These are phyloP conservation scores for Kodamaea hsintzibuensis DNA, from an alignment of 805 yeast genomes.

Conservation along the genomic window DNA sequence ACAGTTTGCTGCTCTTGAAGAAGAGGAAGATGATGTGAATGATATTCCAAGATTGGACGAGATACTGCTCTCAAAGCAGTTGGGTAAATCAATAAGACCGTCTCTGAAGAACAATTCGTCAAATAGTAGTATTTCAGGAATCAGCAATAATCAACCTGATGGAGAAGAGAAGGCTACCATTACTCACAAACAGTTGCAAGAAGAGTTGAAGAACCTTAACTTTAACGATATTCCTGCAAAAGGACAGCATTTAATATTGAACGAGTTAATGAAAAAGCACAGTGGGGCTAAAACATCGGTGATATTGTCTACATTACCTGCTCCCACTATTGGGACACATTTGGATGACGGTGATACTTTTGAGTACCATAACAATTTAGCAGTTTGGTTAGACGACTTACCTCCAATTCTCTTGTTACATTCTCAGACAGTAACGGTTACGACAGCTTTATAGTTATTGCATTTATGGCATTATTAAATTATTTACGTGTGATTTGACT, in stretches of 20 bases:
- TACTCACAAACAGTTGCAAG: constrained; percentile 37
- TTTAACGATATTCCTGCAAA: constrained; percentile 90
- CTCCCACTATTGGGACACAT: constrained; percentile 84
- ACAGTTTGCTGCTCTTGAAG: constrained; percentile 28
- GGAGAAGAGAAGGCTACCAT: constrained; percentile 17
- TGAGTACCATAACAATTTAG: constrained; percentile 73
- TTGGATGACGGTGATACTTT: constrained; percentile 63
- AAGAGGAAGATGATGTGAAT: constrained; percentile 13
- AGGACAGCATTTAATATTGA: constrained; percentile 86
- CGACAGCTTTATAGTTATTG: constrained; percentile 69
- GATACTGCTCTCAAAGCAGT: constrained; percentile 5
- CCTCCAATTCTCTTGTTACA: constrained; percentile 85
- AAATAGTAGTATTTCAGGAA: constrained; percentile 4
- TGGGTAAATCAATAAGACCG: neutral
- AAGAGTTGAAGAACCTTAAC: constrained; percentile 42
- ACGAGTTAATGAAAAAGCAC: constrained; percentile 72
- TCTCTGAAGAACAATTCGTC: neutral
- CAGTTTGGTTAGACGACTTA: constrained; percentile 76
- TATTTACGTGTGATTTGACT: neutral
- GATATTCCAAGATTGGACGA: constrained; percentile 4
- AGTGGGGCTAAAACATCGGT: constrained; percentile 64
- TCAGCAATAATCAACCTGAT: constrained; percentile 5
- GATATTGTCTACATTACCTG: constrained; percentile 86
- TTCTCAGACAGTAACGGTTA: constrained; percentile 93
- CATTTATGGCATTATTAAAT: neutral